Base-by-base conservation (phyloP, 2,329 filamentous ascomycete species). In the Cryphonectria carpinicola region DNA sequence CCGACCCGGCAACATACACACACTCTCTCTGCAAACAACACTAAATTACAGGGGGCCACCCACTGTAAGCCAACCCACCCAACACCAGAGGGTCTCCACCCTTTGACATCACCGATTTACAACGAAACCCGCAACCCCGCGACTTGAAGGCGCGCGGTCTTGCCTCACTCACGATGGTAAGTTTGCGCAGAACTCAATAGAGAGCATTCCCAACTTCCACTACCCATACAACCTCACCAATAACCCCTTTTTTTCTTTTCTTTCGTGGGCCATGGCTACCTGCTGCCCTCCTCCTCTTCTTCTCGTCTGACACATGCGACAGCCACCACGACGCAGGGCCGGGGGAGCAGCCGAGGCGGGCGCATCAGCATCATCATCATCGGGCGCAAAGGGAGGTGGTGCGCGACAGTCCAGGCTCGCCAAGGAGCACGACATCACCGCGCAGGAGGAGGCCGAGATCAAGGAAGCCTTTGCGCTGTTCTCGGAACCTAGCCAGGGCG, bases 381-480 rank as follows among this genome's bases (percentile, higher is more conserved):
- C 83, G 43, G 80, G 66, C 75, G 75, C 68, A 83, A 78, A 78
- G 71, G 65, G 19, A 39, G 61, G 61, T 17, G 61, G 61, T 69
- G 82, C 84, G 69, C 92, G 92, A 73, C 90, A 89, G 77, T 97
- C 95, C 71, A 97, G 94, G 80, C 93, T 98, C 76, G 95, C 95
- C 41, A 95, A 95, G 82, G 94, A 97, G 78, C 90, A 98, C 86
- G 91, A 94, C 80, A 89, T 98, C 78, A 91, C 89, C 19, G 92
- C 90, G 56, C 89, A 92, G 74, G 92, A 98, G 82, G 95, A 98
- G 82, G 87, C 88, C 75, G 94, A 98, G 82, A 97, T 99, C 78
- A 90, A 89, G 77, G 95, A 98, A 81, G 95, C 95, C 19, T 98
- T 96, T 80, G 86, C 88, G 32, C 87, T 98, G 10, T 99, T 98